phyloP scores from a whole-genome alignment of 148 eudicot genomes.

The Gaultheria prostrata region DNA sequence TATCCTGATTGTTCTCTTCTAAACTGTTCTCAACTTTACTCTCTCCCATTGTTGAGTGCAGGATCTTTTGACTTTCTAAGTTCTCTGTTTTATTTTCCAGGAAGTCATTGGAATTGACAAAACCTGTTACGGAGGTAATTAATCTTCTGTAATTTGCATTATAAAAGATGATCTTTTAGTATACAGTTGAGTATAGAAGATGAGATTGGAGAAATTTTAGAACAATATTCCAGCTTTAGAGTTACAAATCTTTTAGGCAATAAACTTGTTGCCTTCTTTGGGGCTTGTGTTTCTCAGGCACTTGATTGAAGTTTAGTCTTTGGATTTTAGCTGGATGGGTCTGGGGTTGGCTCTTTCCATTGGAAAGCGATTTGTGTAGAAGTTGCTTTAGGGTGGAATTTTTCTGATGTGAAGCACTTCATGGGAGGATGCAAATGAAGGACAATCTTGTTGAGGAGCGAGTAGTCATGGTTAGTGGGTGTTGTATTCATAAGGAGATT shows the following conservation, averaged over 20 bases:
- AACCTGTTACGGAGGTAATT: slow-evolving; percentile 22
- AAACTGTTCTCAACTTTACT: neutral
- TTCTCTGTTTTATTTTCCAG: slow-evolving; percentile 17
- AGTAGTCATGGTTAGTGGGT: neutral
- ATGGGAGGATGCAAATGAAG: neutral
- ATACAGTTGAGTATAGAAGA: neutral
- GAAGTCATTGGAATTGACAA: slow-evolving; percentile 15
- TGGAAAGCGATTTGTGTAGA: neutral
- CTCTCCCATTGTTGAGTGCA: neutral
- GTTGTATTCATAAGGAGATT: neutral
- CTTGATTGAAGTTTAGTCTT: neutral
- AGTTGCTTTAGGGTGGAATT: neutral
- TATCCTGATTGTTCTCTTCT: neutral
- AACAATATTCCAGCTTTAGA: neutral
- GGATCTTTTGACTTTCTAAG: neutral
- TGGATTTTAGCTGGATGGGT: neutral
- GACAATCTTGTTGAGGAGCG: no score
- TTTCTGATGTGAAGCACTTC: neutral
- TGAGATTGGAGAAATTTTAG: neutral
- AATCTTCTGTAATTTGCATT: neutral
- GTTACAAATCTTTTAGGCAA: no score
- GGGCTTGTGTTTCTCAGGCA: neutral
- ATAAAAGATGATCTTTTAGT: neutral
- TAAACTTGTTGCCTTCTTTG: neutral
- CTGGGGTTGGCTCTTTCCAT: neutral